Base-by-base conservation (phyloP, 2,329 filamentous ascomycete genomes). In the Cercospora brassicicola region DNA sequence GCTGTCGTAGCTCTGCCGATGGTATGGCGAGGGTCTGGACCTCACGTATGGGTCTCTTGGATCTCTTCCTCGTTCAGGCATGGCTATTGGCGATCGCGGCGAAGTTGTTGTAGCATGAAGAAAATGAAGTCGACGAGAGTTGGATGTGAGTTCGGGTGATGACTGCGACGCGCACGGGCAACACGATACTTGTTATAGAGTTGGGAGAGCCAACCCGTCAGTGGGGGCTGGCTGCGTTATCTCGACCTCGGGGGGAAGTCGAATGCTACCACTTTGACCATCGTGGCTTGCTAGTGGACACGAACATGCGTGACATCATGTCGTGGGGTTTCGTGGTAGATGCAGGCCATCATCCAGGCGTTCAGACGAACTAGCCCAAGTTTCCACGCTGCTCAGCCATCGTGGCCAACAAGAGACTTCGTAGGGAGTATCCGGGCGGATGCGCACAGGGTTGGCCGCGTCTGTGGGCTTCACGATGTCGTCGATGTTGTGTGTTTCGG, bases 1-100 rank as follows among this genome's bases (percentile, higher is more conserved):
- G 36, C 62, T 64, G 51, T 64, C 62, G 62, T 64, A 64, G 62
- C 62, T 64, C 31, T 56, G 51, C 30, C 62, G 48, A n/a, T 53
- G 31, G 53, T 64, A 33, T 15, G 26, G 48, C 36, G 62, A 23
- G 20, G 62, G 62, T 56, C 51, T 57, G 15, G 48, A 55, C 20
- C 62, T 64, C 33, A 45, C 62, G 26, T 57, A 45, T 39, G 62
- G 51, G 53, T 64, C 62, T 57, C 62, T 33, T 28, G 62, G 59
- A 28, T 62, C 59, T 51, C 59, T 42, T 30, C 59, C 62, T 64
- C 51, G 31, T 18, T 56, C 33, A 15, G 62, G 62, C 62, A 64
- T 64, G 62, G 9, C 30, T 18, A 45, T 45, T 28, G 62, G 30
- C 20, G 42, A 11, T 20, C 15, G 51, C 31, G 36, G 20, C 30